phyloP scores from a whole-genome alignment of 108 stramenopile genomes.

The Cyclotella baltica region DNA sequence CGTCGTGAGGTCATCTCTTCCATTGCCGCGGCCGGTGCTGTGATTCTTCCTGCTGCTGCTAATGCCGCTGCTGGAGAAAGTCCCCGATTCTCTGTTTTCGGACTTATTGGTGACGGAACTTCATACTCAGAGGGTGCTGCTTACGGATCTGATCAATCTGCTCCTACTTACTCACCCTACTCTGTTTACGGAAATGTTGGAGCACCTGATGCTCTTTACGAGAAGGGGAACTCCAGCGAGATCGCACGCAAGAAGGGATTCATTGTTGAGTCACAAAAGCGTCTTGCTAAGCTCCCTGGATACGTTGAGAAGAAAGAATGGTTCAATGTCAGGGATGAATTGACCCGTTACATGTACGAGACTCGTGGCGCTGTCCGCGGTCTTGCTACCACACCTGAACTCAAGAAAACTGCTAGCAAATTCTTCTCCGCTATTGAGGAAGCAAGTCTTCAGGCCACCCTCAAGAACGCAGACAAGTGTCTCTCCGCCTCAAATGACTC shows the following conservation, averaged over 20 bases:
- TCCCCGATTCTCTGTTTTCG: constrained; percentile 92
- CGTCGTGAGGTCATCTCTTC: constrained; percentile 79
- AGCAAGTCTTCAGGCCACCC: constrained; percentile 59
- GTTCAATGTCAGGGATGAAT: constrained; percentile 87
- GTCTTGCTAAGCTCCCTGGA: constrained; percentile 67
- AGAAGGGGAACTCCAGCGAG: constrained; percentile 54
- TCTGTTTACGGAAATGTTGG: constrained; percentile 75
- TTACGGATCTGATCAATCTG: constrained; percentile 82
- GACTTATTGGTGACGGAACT: constrained; percentile 84
- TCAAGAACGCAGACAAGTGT: constrained; percentile 70
- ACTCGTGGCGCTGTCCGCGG: constrained; percentile 82
- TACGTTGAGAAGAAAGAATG: constrained; percentile 86
- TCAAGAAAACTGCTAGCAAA: constrained; percentile 70
- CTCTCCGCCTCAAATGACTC: constrained; percentile 60
- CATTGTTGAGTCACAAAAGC: constrained; percentile 78
- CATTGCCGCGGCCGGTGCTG: constrained; percentile 80
- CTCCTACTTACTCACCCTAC: constrained; percentile 80
- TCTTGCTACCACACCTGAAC: constrained; percentile 69
- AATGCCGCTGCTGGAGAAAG: constrained; percentile 88
- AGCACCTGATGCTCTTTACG: constrained; percentile 58
- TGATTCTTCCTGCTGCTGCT: constrained; percentile 80
- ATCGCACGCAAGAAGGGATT: constrained; percentile 82
- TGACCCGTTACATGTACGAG: constrained; percentile 93
- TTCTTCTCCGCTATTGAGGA: constrained; percentile 88
- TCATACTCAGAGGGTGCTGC: constrained; percentile 90